These are phyloP conservation scores for Gastrolobium villosum DNA, from an alignment of 306 rosid genomes.

Conservation along the genomic window DNA sequence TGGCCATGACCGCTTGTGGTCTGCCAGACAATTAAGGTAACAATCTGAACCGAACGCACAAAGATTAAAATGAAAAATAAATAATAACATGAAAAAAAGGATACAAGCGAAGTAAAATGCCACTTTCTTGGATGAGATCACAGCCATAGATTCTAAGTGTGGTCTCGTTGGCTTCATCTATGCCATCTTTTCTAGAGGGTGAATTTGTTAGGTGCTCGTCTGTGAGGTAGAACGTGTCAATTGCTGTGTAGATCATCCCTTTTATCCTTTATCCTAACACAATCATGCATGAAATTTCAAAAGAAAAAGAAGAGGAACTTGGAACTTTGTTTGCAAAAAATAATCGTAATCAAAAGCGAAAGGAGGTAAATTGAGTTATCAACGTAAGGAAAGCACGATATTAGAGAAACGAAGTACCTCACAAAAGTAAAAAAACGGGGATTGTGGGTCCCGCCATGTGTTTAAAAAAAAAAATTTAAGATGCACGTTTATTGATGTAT, in stretches of 20 bases:
- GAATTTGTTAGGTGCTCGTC: slow-evolving; percentile 73
- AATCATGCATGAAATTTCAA: slow-evolving; percentile 1
- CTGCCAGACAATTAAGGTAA: slow-evolving; percentile 59
- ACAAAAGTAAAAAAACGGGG: too few relatives aligned
- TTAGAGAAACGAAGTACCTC: too few relatives aligned
- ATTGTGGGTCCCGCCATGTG: too few relatives aligned
- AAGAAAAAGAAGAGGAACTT: too few relatives aligned
- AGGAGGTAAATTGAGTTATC: too few relatives aligned
- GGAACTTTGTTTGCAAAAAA: neutral
- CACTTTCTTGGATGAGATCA: slow-evolving; percentile 96
- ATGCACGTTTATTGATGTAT: too few relatives aligned
- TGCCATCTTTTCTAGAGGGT: slow-evolving; percentile 87
- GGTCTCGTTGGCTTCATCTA: slow-evolving; percentile 82
- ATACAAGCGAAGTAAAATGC: slow-evolving; percentile 90
- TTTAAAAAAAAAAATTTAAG: too few relatives aligned
- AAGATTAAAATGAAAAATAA: neutral
- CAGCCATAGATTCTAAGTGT: slow-evolving; percentile 91
- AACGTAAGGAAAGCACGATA: too few relatives aligned
- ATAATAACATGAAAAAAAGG: slow-evolving; percentile 28
- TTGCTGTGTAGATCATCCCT: slow-evolving; percentile 88
- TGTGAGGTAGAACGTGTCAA: slow-evolving; percentile 85
- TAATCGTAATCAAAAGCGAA: too few relatives aligned
- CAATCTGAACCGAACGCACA: slow-evolving; percentile 24
- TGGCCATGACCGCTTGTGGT: slow-evolving; percentile 98
- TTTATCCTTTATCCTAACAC: slow-evolving; percentile 29